Evolutionary conservation across 1,139 yeast species (phyloP).

Genomic region (Scheffersomyces cryptocercus): DNA sequence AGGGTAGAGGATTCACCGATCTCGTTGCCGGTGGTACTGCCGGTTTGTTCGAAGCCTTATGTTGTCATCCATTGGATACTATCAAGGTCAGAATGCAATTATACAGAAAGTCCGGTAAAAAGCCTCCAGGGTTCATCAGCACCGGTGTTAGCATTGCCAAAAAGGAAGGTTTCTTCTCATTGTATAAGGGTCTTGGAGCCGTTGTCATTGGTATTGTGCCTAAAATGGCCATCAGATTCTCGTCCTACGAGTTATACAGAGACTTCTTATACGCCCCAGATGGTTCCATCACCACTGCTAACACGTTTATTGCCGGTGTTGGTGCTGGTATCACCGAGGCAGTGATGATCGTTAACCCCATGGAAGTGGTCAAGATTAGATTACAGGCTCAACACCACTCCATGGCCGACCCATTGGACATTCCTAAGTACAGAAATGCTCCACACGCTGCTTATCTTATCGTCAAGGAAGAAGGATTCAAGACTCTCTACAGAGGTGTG

Average conservation of each 20-base stretch:
- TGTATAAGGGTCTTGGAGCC: constrained; percentile 95
- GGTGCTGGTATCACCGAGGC: constrained; percentile 99
- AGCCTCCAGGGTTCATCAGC: constrained; percentile 80
- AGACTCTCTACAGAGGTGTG: constrained; percentile 91
- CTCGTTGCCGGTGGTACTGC: constrained; percentile 96
- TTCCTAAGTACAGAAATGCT: constrained; percentile 89
- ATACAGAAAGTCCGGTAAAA: constrained; percentile 60
- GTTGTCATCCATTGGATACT: constrained; percentile 95
- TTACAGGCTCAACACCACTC: constrained; percentile 95
- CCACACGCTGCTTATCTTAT: constrained; percentile 87
- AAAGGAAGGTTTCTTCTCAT: constrained; percentile 81
- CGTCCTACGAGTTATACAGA: constrained; percentile 89
- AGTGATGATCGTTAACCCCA: constrained; percentile 90
- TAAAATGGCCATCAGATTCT: constrained; percentile 95
- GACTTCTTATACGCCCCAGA: constrained; percentile 62
- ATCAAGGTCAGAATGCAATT: constrained; percentile 97
- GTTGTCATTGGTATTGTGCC: constrained; percentile 97
- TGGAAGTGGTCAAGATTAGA: constrained; percentile 95
- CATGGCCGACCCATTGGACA: constrained; percentile 76
- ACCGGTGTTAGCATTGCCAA: constrained; percentile 80
- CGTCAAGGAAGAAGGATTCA: constrained; percentile 86
- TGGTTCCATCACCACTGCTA: constrained; percentile 69
- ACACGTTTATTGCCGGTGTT: constrained; percentile 87
- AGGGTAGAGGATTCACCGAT: constrained; percentile 60
- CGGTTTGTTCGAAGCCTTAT: constrained; percentile 91